Conservation (phyloP, 2,329 filamentous ascomycete species). For the Exserohilum turcica region DNA sequence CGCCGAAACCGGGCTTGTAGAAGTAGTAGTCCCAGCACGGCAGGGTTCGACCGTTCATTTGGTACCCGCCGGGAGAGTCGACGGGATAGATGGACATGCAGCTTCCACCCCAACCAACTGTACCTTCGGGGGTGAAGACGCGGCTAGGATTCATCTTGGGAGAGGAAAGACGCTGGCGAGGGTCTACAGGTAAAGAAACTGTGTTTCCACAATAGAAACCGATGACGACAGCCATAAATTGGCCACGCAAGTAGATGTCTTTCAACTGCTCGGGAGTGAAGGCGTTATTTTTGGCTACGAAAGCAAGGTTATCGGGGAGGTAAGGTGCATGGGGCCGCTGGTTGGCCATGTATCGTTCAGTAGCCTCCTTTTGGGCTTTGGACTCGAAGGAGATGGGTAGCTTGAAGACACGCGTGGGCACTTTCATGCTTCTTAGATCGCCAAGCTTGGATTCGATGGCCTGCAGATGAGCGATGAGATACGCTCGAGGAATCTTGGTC, state of each 20-base stretch:
- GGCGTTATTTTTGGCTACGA: slow-evolving; percentile 61
- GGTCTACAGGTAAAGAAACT: slow-evolving; percentile 59
- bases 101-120: slow-evolving; percentile 61
- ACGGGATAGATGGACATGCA: slow-evolving; percentile 63
- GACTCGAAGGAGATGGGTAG: slow-evolving; percentile 53
- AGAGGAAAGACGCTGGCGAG: slow-evolving; percentile 58
- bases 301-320: slow-evolving; percentile 66
- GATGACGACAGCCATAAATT: slow-evolving; percentile 59
- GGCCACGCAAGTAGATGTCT: slow-evolving; percentile 57
- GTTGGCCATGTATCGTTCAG: slow-evolving; percentile 65
- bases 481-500: slow-evolving; percentile 40
- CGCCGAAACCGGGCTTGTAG: slow-evolving; percentile 55
- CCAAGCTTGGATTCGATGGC: slow-evolving; percentile 50
- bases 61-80: slow-evolving; percentile 62
- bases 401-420: slow-evolving; percentile 51
- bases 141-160: slow-evolving; percentile 64
- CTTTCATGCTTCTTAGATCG: slow-evolving; percentile 49
- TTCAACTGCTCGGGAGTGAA: slow-evolving; percentile 57
- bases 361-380: slow-evolving; percentile 56
- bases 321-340: slow-evolving; percentile 66
- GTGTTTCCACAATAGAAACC: slow-evolving; percentile 63
- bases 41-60: slow-evolving; percentile 59
- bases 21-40: slow-evolving; percentile 61
- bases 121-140: slow-evolving; percentile 62
- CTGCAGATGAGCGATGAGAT: slow-evolving; percentile 48